Percentiles rank a stretch among this genome's conserved stretches.
Conservation (phyloP, 2,329 filamentous ascomycete species). For the Xylariaceae sp. region DNA sequence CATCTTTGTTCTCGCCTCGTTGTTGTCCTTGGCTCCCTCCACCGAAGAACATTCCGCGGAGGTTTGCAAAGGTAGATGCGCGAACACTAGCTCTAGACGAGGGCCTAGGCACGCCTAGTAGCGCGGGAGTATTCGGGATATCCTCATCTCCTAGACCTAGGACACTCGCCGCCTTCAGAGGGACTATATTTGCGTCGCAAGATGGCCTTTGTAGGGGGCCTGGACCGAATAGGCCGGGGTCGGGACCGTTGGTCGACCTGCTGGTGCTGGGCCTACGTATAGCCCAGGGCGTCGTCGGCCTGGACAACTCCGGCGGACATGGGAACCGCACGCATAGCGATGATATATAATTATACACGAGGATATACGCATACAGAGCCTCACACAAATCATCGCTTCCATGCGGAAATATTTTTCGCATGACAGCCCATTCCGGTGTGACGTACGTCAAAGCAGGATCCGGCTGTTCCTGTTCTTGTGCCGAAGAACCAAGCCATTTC, state of each 20-base stretch:
- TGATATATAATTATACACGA: conserved; percentile 54
- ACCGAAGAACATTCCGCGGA: conserved; percentile 11
- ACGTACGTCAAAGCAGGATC: not conserved
- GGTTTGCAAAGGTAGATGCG: conserved; percentile 7
- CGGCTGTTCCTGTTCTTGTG: conserved; percentile 8
- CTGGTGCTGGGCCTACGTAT: not conserved
- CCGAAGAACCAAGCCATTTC: conserved; percentile 24
- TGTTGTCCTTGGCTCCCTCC: conserved; percentile 9
- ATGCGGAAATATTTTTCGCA: conserved; percentile 48
- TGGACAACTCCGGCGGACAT: conserved; percentile 3
- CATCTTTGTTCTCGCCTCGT: conserved; percentile 7
- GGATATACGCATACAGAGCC: conserved; percentile 52
- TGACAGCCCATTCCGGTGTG: conserved; percentile 37
- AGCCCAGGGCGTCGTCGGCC: conserved; percentile 4
- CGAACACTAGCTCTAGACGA: conserved; percentile 15
- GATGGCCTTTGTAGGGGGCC: conserved; percentile 11
- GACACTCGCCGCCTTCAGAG: conserved; percentile 44
- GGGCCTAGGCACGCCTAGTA: conserved; percentile 5
- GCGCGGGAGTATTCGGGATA: not conserved
- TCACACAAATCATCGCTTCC: conserved; percentile 53
- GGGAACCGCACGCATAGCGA: conserved; percentile 31
- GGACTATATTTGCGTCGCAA: conserved; percentile 23
- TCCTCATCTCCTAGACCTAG: conserved; percentile 38
- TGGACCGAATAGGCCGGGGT: conserved; percentile 1
- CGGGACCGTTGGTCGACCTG: conserved; percentile 2